Evolutionary conservation across 2,329 filamentous ascomycete species (phyloP).

Genomic region (Dactylellina haptotyla): DNA sequence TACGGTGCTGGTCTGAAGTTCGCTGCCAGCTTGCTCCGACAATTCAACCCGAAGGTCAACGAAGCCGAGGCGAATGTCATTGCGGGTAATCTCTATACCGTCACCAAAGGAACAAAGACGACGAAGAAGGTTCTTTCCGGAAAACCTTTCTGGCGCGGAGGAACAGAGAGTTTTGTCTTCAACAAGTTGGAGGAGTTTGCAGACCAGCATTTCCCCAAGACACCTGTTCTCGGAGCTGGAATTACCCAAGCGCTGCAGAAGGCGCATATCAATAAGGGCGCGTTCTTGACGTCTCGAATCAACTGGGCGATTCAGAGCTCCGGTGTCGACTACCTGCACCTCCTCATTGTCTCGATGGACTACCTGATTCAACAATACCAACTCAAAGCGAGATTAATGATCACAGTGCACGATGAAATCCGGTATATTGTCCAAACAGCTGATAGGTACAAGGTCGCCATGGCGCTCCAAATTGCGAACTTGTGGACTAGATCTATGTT

Average conservation of each 20-base stretch:
- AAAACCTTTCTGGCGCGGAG: constrained; percentile 89
- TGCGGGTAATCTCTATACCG: constrained; percentile 82
- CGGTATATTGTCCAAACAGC: constrained; percentile 86
- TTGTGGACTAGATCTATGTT: constrained; percentile 99
- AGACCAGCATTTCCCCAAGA: constrained; percentile 88
- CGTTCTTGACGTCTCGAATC: constrained; percentile 94
- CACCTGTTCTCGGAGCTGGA: constrained; percentile 89
- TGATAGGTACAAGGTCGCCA: constrained; percentile 87
- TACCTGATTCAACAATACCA: constrained; percentile 87
- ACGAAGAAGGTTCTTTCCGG: constrained; percentile 72
- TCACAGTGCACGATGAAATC: constrained; percentile 98
- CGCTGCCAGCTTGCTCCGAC: constrained; percentile 84
- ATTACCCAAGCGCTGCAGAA: constrained; percentile 96
- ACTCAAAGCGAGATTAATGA: constrained; percentile 82
- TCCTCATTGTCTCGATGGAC: constrained; percentile 93
- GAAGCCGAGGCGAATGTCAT: constrained; percentile 80
- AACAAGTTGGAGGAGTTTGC: constrained; percentile 98
- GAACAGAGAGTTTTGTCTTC: constrained; percentile 97
- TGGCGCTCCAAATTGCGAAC: constrained; percentile 93
- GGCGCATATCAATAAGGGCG: constrained; percentile 85
- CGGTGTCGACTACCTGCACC: constrained; percentile 94
- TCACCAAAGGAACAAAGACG: constrained; percentile 81
- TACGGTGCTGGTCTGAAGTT: constrained; percentile 98
- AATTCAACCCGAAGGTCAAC: constrained; percentile 87
- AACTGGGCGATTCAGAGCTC: constrained; percentile 99